These are phyloP conservation scores for Persicaria tinctoria DNA, from an alignment of 148 eudicot genomes.

Conservation along the genomic window DNA sequence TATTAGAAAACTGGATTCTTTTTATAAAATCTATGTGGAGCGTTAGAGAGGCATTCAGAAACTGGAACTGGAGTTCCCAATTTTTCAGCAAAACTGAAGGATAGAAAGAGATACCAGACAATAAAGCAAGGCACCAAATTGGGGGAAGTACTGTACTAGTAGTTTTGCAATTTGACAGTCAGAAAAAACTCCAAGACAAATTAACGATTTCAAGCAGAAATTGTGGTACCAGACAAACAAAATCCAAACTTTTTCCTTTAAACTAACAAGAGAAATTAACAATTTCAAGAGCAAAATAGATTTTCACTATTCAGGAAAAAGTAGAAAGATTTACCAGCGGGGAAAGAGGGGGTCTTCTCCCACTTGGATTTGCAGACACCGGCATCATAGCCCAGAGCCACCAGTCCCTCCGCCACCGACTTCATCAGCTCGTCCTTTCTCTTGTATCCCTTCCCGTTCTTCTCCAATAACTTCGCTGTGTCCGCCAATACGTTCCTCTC, in stretches of 20 bases:
- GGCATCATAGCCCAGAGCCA: slow-evolving; percentile 54
- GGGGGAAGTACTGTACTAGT: neutral
- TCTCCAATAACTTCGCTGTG: slow-evolving; percentile 57
- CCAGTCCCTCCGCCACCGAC: slow-evolving; percentile 53
- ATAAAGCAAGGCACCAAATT: neutral
- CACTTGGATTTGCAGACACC: slow-evolving; percentile 80
- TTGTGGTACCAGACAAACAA: neutral
- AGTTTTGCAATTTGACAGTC: neutral
- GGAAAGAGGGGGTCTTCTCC: slow-evolving; percentile 70
- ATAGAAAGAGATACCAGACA: neutral
- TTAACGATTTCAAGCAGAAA: neutral
- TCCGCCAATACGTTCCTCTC: slow-evolving; percentile 78
- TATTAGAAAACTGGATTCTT: neutral
- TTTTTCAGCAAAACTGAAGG: neutral
- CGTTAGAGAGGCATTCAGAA: neutral
- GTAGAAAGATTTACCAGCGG: slow-evolving; percentile 49
- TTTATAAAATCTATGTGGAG: neutral
- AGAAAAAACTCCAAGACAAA: neutral
- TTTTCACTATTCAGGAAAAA: neutral
- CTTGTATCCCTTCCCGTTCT: slow-evolving; percentile 50
- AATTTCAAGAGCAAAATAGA: neutral
- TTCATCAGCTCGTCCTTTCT: slow-evolving; percentile 50
- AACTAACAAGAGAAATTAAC: neutral
- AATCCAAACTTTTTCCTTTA: no score
- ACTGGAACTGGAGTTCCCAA: neutral